These are phyloP conservation scores for Cryphonectria parasitica DNA, from an alignment of 2,329 filamentous ascomycete species.

Conservation along the genomic window DNA sequence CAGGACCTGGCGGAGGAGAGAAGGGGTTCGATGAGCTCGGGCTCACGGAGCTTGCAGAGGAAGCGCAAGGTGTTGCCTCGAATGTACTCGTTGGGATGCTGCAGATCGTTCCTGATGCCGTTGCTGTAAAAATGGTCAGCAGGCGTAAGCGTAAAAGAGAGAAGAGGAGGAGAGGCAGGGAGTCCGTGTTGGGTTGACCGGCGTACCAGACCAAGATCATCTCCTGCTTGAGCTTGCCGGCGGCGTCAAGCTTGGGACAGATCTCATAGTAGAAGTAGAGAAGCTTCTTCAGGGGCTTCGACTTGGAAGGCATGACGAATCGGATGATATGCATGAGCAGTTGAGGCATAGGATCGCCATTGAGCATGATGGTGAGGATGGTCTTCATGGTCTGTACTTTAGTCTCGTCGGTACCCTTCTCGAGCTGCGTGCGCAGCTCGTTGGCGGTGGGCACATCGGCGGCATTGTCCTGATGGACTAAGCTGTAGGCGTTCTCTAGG, in stretches of 20 bases:
- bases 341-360: conserved; percentile 93
- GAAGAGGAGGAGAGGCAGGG: conserved; percentile 5
- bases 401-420: conserved; percentile 90
- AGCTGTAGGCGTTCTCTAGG: conserved; percentile 91
- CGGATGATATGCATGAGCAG: conserved; percentile 99
- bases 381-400: conserved; percentile 97
- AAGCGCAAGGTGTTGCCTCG: conserved; percentile 98
- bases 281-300: conserved; percentile 95
- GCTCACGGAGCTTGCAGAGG: conserved; percentile 92
- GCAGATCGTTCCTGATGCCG: conserved; percentile 95
- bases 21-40: conserved; percentile 94
- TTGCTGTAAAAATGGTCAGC: conserved; percentile 65
- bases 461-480: conserved; percentile 97
- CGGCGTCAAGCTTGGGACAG: conserved; percentile 90
- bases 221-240: conserved; percentile 97
- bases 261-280: conserved; percentile 99
- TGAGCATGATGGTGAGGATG: conserved; percentile 96
- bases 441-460: conserved; percentile 88
- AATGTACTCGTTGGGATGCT: conserved; percentile 98
- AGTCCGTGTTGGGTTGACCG: background rate
- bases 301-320: conserved; percentile 99
- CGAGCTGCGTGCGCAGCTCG: conserved; percentile 89
- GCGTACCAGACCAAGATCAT: conserved; percentile 97
- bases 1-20: conserved; percentile 90
- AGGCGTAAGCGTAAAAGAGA: background rate